phyloP scores from a whole-genome alignment of 176 grass and related monocot species.

The Paspalum vaginatum region DNA sequence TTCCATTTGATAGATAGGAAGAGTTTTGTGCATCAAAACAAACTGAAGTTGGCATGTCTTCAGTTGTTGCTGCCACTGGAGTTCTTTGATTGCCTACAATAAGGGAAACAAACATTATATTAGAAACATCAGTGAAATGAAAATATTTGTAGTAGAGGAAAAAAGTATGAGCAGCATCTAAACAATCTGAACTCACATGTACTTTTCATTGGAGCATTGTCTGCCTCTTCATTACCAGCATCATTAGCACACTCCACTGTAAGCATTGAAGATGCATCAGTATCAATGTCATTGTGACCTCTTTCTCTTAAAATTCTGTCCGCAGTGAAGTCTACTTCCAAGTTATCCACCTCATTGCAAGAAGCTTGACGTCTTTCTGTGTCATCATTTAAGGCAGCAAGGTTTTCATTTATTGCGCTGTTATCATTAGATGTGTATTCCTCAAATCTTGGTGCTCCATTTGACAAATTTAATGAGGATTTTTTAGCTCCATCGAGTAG shows the following conservation, averaged over 20 bases:
- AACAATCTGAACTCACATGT: constrained; percentile 14
- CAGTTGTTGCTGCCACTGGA: constrained; percentile 14
- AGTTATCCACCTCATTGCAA: constrained; percentile 8
- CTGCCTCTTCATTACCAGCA: neutral
- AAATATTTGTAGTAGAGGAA: constrained; percentile 3
- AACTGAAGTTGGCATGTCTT: constrained; percentile 24
- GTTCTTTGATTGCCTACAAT: constrained; percentile 30
- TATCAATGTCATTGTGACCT: neutral
- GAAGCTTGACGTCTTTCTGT: neutral
- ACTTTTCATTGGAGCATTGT: neutral
- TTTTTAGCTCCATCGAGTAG: neutral
- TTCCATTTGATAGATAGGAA: neutral
- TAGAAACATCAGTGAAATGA: constrained; percentile 28
- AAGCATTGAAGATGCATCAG: constrained; percentile 1
- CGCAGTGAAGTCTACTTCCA: neutral
- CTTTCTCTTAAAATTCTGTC: constrained; percentile 16
- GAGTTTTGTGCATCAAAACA: constrained; percentile 8
- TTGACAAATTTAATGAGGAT: neutral
- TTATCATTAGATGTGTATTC: constrained; percentile 17
- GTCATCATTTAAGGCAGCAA: constrained; percentile 5
- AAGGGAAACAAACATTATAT: constrained; percentile 6
- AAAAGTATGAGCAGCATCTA: neutral
- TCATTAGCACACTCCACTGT: neutral
- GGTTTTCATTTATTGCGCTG: constrained; percentile 11
- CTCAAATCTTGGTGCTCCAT: constrained; percentile 37